Conservation (phyloP, 495 filamentous ascomycete species). For the Annulohypoxylon stygium region DNA sequence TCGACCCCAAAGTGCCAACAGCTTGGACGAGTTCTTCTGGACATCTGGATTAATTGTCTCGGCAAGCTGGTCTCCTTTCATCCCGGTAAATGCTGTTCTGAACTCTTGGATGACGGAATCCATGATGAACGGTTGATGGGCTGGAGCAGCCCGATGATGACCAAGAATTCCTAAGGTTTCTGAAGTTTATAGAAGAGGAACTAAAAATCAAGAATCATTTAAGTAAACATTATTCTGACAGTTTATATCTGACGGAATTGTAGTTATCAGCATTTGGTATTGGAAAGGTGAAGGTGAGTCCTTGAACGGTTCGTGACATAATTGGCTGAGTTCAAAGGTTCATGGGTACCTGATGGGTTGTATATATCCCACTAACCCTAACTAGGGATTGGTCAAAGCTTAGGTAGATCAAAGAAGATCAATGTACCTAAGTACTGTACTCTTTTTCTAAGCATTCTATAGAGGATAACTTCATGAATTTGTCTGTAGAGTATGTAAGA, state of each 20-base stretch:
- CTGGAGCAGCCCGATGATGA: not conserved
- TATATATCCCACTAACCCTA: not conserved
- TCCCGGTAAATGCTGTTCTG: conserved; percentile 64
- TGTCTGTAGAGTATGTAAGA: not conserved
- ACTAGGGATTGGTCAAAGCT: not conserved
- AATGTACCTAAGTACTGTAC: not conserved
- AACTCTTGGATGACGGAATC: conserved; percentile 73
- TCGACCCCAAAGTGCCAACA: conserved; percentile 69
- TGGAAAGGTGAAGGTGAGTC: conserved; percentile 18
- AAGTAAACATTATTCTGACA: conserved; percentile 24
- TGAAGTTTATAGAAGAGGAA: not conserved
- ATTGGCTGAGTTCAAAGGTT: conserved; percentile 20
- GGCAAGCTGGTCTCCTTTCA: conserved; percentile 75
- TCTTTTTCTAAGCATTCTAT: not conserved
- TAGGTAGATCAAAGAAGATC: not conserved
- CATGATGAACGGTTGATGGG: conserved; percentile 62
- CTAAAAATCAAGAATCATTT: not conserved
- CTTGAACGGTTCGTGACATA: conserved; percentile 18
- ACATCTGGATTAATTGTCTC: conserved; percentile 76
- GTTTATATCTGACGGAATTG: conserved; percentile 5
- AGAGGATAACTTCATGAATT: not conserved
- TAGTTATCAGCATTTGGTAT: not conserved
- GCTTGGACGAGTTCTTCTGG: conserved; percentile 67
- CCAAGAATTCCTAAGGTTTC: not conserved
- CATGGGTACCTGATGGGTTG: not conserved